Conservation (phyloP, 441 rosid genomes). For the Capsella rubella region DNA sequence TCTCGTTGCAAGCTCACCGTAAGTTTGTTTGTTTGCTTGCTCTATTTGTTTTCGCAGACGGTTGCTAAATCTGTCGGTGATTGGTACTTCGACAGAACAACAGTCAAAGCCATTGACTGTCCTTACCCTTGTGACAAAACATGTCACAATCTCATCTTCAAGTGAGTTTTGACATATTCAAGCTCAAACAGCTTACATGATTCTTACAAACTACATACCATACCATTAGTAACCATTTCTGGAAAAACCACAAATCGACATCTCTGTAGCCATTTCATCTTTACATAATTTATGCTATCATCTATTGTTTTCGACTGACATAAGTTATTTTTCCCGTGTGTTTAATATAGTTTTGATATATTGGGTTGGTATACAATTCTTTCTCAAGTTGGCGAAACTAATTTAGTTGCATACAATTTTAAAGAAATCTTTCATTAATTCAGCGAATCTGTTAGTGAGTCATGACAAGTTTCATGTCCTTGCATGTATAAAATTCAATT, state of each 20-base stretch:
- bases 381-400: not conserved
- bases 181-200: constrained; percentile 11
- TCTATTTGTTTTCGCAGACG: constrained; percentile 50
- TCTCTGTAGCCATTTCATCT: not conserved
- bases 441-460: constrained; percentile 26
- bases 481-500: constrained; percentile 6
- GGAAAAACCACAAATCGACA: not conserved
- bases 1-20: not conserved
- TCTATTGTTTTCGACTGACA: not conserved
- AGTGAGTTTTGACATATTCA: constrained; percentile 31
- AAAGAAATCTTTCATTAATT: constrained; percentile 11
- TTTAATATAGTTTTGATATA: not conserved
- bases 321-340: not conserved
- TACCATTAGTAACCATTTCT: constrained; percentile 13
- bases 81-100: constrained; percentile 83
- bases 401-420: not conserved
- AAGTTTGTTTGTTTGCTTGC: constrained; percentile 1
- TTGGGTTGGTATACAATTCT: not conserved
- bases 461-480: constrained; percentile 10
- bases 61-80: constrained; percentile 92
- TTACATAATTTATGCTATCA: constrained; percentile 3
- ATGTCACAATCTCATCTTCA: constrained; percentile 85
- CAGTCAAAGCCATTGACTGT: constrained; percentile 71
- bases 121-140: constrained; percentile 90
- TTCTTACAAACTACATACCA: constrained; percentile 36